Base-by-base conservation (phyloP, 1,284 basidiomycete species). In the Ceratobasidium sp. region DNA sequence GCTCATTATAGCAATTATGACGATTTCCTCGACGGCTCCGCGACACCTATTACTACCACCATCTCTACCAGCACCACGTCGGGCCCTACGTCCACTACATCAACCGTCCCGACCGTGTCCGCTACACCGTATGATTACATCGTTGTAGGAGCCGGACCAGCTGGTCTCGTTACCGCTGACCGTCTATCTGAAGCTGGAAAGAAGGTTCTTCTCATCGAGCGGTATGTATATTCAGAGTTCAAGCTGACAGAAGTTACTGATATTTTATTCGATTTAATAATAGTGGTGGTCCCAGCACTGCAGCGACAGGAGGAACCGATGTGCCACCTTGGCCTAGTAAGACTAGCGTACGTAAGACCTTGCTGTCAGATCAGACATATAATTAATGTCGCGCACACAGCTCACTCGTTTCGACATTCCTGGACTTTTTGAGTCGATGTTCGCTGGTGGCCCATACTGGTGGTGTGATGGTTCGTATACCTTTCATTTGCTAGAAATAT, bases 361-460 rank as follows among this genome's bases (percentile, higher is more conserved):
- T 34, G 7, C 15, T 12, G 10, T 45, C 17, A 31, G 3, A 15
- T 45, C 31, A 27, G 5, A 35, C 3, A 4, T 13, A 32, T 40
- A 31, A 45, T 67, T 10, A 67, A 31, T 22, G 47, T 22, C 65
- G 20, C 6, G 67, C 7, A 54, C 58, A 15, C 32, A 45, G 13
- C 65, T 69, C 20, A 22, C 10, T 65, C 13, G 70, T 31, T 53
- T 43, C 29, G 29, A 67, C 43, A 68, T 35, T 65, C 86, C 86
- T 20, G 86, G 87, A 69, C 74, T 87, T 50, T 87, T 87, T 74
- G 86, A 88, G 76, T 82, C 83, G 17, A 83, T 87, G 83, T 88
- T 88, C 77, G 80, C 82, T 1, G 74, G 77, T 32, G 83, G 85
- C 72, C 78, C 81, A 1, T 87, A 81, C 76, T 88, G 84, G 82